Evolutionary conservation across 2,329 filamentous ascomycete species (phyloP), one percentile per base, ranked within the genome.

Genomic region (Beauveria scarabaeidicola): DNA sequence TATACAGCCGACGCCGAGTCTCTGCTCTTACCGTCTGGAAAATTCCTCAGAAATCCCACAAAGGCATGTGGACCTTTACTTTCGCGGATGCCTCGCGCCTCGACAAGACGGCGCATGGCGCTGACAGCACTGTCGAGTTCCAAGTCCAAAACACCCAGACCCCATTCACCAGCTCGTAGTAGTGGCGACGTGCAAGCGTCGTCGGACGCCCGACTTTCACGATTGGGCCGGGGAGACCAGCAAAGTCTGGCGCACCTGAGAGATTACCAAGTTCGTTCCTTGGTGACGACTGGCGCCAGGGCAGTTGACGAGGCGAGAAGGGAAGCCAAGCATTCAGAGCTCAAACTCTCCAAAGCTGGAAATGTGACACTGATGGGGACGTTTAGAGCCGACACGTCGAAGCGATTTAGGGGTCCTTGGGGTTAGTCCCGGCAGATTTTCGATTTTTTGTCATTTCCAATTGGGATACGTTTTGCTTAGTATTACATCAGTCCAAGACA

Each of bases 1-100:
- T 61, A 61, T n/a, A 54, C 60, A 21, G 58, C 58, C 44, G 54
- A 63, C 46, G 57, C 60, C 10, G 61, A 63, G 17, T 69, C 69
- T 3, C 56, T 76, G 0, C 66, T 67, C 3, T 60, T 76, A 1
- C 68, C 73, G 0, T 75, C 73, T 0, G 73, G 74, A 5, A 74
- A 69, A 25, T 66, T 71, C 7, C 65, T 75, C 7, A 66, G 67
- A 11, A 67, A 67, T 48, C 68, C 47, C 2, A 41, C 29, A 6
- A 58, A 13, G 13, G 40, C 29, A 5, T 23, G 11, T 5, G 41
- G 53, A 8, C 29, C 59, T 10, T 15, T 15, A 5, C 17, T 21
- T 15, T 46, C 59, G 43, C 44, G 47, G 5, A 38, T 25, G 6
- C 25, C 50, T 25, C 50, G 51, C 17, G 11, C 50, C 7, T 38